Evolutionary conservation across 495 filamentous ascomycete species (phyloP).

Genomic region (Neurospora intermedia): DNA sequence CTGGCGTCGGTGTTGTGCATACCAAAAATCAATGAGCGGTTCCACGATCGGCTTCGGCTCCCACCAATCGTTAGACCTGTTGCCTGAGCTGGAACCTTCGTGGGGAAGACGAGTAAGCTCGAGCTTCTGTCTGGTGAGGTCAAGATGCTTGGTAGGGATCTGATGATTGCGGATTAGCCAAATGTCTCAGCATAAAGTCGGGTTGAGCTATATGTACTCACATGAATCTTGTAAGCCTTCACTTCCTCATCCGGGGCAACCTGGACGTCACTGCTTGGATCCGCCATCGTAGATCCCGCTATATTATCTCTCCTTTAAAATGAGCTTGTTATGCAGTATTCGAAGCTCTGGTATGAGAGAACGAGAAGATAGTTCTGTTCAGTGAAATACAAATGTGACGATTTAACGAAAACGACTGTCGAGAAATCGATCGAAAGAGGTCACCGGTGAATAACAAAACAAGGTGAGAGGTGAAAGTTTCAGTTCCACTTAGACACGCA

Average conservation of each 20-base stretch:
- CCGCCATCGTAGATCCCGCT: background rate
- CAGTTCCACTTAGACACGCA: background rate
- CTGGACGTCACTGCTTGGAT: background rate
- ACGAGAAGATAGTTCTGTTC: background rate
- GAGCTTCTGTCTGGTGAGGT: slow-evolving; percentile 43
- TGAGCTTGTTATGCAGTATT: background rate
- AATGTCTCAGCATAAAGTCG: background rate
- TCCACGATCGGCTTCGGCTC: slow-evolving; percentile 38
- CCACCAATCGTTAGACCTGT: slow-evolving; percentile 33
- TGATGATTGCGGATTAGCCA: slow-evolving; percentile 6
- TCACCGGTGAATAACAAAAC: background rate
- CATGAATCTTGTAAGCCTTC: slow-evolving; percentile 40
- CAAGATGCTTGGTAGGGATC: slow-evolving; percentile 40
- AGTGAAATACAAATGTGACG: background rate
- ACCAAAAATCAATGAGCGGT: slow-evolving; percentile 45
- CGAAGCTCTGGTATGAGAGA: background rate
- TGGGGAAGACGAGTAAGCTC: slow-evolving; percentile 45
- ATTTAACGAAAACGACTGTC: background rate
- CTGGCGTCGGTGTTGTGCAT: slow-evolving; percentile 8
- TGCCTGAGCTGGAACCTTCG: slow-evolving; percentile 23
- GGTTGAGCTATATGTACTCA: slow-evolving; percentile 18
- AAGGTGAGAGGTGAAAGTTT: background rate
- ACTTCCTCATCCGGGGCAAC: slow-evolving; percentile 23
- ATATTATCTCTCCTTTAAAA: background rate
- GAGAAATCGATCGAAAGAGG: background rate